Conservation (phyloP, 768 basidiomycete genomes). For the Leccinum longicurvipes region DNA sequence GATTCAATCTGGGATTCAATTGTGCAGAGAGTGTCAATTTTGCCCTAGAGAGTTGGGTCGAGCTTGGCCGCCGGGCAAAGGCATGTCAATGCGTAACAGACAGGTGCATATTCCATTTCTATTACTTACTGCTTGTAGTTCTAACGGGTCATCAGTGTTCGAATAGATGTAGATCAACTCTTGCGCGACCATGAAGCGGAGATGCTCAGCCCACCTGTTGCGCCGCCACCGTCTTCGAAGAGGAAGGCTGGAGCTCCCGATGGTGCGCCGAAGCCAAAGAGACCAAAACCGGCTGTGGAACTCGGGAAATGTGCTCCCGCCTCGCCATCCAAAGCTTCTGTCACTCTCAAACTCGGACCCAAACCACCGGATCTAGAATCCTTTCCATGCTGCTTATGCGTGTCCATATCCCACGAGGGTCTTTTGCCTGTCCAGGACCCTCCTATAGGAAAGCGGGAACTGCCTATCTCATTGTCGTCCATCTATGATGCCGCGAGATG, state of each 20-base stretch:
- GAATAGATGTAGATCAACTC: slow-evolving; percentile 89
- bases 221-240: slow-evolving; percentile 30
- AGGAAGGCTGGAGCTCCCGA: slow-evolving; percentile 38
- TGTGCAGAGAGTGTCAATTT: slow-evolving; percentile 98
- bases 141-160: slow-evolving; percentile 55
- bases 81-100: slow-evolving; percentile 70
- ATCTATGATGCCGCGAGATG: slow-evolving; percentile 39
- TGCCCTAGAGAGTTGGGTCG: slow-evolving; percentile 91
- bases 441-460: slow-evolving; percentile 53
- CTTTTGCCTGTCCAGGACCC: slow-evolving; percentile 68
- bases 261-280: slow-evolving; percentile 22
- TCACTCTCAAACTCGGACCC: slow-evolving; percentile 69
- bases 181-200: slow-evolving; percentile 64
- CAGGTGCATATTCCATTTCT: slow-evolving; percentile 48
- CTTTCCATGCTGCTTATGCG: slow-evolving; percentile 70
- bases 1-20: slow-evolving; percentile 94
- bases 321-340: slow-evolving; percentile 39
- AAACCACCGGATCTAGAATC: slow-evolving; percentile 51
- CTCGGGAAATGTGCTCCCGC: slow-evolving; percentile 9
- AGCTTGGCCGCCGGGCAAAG: slow-evolving; percentile 78
- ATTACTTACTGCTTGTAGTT: background rate
- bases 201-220: slow-evolving; percentile 10
- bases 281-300: slow-evolving; percentile 15
- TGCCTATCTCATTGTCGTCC: slow-evolving; percentile 35
- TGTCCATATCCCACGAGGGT: slow-evolving; percentile 49